Percentiles rank a stretch among this genome's conserved stretches.
Evolutionary conservation across 345 rosid species (phyloP).

Genomic region (Dovyalis caffra): DNA sequence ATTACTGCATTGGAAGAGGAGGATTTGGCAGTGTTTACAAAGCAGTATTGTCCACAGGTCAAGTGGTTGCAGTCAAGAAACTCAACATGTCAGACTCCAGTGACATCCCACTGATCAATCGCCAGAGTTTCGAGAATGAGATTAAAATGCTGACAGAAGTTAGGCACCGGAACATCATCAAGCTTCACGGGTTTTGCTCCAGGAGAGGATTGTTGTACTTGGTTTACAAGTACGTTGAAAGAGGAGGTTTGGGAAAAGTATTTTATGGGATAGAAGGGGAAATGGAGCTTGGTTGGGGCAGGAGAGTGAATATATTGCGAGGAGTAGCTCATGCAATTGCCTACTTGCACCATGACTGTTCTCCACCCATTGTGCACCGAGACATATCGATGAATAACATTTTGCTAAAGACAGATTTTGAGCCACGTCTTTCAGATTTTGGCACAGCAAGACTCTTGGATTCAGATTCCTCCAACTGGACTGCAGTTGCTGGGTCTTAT

Average conservation of each 20-base stretch:
- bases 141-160: conserved; percentile 49
- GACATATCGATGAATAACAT: conserved; percentile 57
- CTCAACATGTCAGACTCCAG: conserved; percentile 37
- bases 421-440: conserved; percentile 61
- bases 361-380: conserved; percentile 58
- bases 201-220: conserved; percentile 42
- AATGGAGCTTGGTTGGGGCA: conserved; percentile 42
- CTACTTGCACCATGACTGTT: conserved; percentile 70
- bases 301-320: conserved; percentile 43
- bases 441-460: conserved; percentile 61
- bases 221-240: conserved; percentile 59
- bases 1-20: conserved; percentile 61
- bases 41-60: conserved; percentile 45
- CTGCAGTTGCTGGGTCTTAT: conserved; percentile 57
- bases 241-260: conserved; percentile 49
- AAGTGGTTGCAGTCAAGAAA: conserved; percentile 57
- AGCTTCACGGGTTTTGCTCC: conserved; percentile 65
- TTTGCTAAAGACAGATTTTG: conserved; percentile 50
- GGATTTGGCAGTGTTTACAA: conserved; percentile 65
- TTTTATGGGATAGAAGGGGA: conserved; percentile 41
- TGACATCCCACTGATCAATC: conserved; percentile 37
- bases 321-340: conserved; percentile 73
- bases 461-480: conserved; percentile 56
- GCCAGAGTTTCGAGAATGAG: conserved; percentile 55
- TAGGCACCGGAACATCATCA: conserved; percentile 61